Conservation (phyloP, 495 filamentous ascomycete species). For the Neurospora sp. region DNA sequence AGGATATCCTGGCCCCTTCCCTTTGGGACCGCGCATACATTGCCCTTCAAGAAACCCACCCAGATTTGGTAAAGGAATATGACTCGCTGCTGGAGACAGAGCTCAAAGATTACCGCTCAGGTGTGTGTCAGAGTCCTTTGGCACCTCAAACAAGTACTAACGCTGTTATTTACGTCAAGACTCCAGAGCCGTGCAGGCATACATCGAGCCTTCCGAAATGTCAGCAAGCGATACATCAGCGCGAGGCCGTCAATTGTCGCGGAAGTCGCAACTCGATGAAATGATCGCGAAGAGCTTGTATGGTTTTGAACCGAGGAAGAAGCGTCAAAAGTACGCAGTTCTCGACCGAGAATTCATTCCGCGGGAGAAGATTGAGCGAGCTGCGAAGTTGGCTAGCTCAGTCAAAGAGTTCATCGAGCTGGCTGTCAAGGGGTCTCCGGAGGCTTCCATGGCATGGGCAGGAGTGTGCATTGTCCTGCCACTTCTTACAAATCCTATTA, state of each 20-base stretch:
- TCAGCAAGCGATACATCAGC: no score
- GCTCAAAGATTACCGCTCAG: not conserved
- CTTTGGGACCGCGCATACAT: constrained; percentile 17
- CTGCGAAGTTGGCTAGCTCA: constrained; percentile 4
- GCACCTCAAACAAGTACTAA: not conserved
- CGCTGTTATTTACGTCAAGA: not conserved
- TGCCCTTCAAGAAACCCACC: constrained; percentile 1
- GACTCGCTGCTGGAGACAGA: not conserved
- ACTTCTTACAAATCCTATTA: constrained; percentile 14
- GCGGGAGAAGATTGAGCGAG: not conserved
- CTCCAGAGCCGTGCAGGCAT: no score
- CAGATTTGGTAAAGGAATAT: constrained; percentile 8
- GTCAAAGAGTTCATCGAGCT: constrained; percentile 10
- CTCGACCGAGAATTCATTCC: not conserved
- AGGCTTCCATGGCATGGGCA: constrained; percentile 18
- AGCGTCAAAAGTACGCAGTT: no score
- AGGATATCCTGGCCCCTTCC: not conserved
- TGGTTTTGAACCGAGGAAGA: constrained; percentile 5
- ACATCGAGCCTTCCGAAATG: no score
- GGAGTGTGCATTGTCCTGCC: constrained; percentile 19
- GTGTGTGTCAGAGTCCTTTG: not conserved
- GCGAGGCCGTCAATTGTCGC: no score
- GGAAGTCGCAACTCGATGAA: not conserved
- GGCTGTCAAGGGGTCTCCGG: constrained; percentile 13
- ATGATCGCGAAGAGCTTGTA: constrained; percentile 7